Conservation (phyloP, 768 basidiomycete species). For the Lactarius sanguifluus region DNA sequence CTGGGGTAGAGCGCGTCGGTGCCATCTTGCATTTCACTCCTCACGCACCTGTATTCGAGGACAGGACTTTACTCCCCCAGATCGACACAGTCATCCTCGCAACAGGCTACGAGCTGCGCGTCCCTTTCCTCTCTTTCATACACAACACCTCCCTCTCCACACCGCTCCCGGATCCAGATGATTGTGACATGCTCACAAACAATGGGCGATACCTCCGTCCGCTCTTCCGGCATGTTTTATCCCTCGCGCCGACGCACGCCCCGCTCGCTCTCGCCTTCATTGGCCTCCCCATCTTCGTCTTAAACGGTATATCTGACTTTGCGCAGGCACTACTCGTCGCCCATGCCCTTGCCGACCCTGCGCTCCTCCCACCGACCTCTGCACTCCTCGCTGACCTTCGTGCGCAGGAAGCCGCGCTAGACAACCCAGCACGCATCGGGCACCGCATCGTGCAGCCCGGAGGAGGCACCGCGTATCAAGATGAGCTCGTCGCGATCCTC, state of each 20-base stretch:
- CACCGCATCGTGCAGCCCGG: constrained; percentile 44
- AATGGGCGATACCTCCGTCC: constrained; percentile 58
- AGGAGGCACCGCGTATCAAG: constrained; percentile 41
- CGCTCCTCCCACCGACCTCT: constrained; percentile 43
- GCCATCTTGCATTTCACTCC: neutral
- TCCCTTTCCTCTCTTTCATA: constrained; percentile 46
- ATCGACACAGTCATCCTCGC: constrained; percentile 43
- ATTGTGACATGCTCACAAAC: constrained; percentile 38
- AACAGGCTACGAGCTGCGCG: constrained; percentile 56
- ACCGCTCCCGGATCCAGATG: constrained; percentile 15
- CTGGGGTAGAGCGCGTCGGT: neutral
- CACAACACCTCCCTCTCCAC: constrained; percentile 28
- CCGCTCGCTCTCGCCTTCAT: constrained; percentile 55
- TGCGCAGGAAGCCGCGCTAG: constrained; percentile 31
- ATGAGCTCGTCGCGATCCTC: constrained; percentile 35
- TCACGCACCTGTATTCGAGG: constrained; percentile 44
- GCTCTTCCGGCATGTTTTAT: constrained; percentile 53
- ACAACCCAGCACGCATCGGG: constrained; percentile 51
- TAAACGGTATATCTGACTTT: constrained; percentile 49
- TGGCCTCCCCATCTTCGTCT: constrained; percentile 49
- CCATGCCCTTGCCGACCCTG: constrained; percentile 45
- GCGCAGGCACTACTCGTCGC: constrained; percentile 52
- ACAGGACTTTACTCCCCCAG: neutral
- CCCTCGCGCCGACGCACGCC: constrained; percentile 47
- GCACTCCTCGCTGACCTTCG: constrained; percentile 35